A percentile compares a stretch with the other conserved stretches of the same genome.
These are phyloP conservation scores for Thalassiosira oceanica DNA, from an alignment of 352 stramenopile species.

Conservation along the genomic window DNA sequence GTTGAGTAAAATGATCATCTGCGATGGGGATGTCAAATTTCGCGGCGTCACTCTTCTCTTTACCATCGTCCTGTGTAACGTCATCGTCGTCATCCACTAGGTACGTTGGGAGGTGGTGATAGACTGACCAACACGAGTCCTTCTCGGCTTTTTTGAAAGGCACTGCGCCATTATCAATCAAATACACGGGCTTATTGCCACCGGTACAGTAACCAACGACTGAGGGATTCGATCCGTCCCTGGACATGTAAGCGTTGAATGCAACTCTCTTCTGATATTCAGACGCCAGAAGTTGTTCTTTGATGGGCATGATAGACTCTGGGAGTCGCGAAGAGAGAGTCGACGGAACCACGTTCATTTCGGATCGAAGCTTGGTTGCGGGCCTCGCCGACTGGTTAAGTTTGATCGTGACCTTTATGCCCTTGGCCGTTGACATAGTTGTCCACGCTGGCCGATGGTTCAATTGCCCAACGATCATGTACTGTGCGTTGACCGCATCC, in stretches of 20 bases:
- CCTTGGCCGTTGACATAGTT: constrained; percentile 22
- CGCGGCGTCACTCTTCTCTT: constrained; percentile 1
- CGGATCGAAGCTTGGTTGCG: constrained; percentile 31
- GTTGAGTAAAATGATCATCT: constrained; percentile 55
- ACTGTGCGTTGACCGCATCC: background rate
- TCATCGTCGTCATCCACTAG: constrained; percentile 52
- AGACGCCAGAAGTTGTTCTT: constrained; percentile 51
- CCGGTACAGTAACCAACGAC: constrained; percentile 65
- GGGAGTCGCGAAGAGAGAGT: constrained; percentile 56
- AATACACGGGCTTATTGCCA: constrained; percentile 55
- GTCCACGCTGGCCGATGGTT: constrained; percentile 61
- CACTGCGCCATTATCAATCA: constrained; percentile 59
- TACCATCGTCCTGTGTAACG: constrained; percentile 12
- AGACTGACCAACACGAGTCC: constrained; percentile 57
- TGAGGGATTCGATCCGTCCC: constrained; percentile 18
- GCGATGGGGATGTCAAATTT: constrained; percentile 69
- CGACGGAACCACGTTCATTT: constrained; percentile 41
- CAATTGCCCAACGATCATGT: constrained; percentile 56
- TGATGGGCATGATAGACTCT: constrained; percentile 64
- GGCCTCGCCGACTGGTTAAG: constrained; percentile 7
- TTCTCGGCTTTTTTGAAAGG: constrained; percentile 52
- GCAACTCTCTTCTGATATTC: constrained; percentile 61
- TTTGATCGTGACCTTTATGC: constrained; percentile 51
- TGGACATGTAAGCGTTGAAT: constrained; percentile 47
- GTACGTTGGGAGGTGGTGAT: constrained; percentile 55